Conservation (phyloP, 106 monocot species). For the Dioscorea alata region DNA sequence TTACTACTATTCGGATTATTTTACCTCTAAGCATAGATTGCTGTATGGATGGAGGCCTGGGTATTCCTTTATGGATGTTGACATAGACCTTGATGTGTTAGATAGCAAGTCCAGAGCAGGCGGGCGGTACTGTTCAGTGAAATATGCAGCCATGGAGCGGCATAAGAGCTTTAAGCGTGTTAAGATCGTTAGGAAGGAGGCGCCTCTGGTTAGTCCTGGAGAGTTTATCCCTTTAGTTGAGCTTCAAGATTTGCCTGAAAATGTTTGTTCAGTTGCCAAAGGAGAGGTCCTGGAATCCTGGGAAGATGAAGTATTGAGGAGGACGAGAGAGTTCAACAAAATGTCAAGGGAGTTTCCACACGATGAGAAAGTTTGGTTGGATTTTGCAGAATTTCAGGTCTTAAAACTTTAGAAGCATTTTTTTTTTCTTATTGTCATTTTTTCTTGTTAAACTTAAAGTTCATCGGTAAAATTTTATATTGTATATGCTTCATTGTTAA, state of each 20-base stretch:
- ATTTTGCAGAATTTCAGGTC: slow-evolving; percentile 97
- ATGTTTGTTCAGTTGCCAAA: slow-evolving; percentile 8
- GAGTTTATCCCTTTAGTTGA: slow-evolving; percentile 61
- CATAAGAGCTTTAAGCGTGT: slow-evolving; percentile 75
- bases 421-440: too few relatives aligned
- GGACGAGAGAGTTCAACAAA: slow-evolving; percentile 88
- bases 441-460: neutral
- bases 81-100: slow-evolving; percentile 57
- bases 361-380: slow-evolving; percentile 82
- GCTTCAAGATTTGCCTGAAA: slow-evolving; percentile 17
- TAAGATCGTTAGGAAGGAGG: slow-evolving; percentile 37
- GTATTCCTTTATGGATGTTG: slow-evolving; percentile 32
- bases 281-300: slow-evolving; percentile 72
- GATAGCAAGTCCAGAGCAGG: slow-evolving; percentile 52
- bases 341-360: slow-evolving; percentile 78
- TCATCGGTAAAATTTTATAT: neutral
- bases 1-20: slow-evolving; percentile 20
- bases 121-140: slow-evolving; percentile 78
- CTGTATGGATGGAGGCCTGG: slow-evolving; percentile 16
- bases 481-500: too few relatives aligned
- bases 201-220: slow-evolving; percentile 15
- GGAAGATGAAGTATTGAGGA: slow-evolving; percentile 81
- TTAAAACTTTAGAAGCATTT: neutral
- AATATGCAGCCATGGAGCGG: slow-evolving; percentile 48
- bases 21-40: slow-evolving; percentile 12